Evolutionary conservation across 805 yeast genomes (phyloP).

Genomic region (Diddensiella caesifluorescens): DNA sequence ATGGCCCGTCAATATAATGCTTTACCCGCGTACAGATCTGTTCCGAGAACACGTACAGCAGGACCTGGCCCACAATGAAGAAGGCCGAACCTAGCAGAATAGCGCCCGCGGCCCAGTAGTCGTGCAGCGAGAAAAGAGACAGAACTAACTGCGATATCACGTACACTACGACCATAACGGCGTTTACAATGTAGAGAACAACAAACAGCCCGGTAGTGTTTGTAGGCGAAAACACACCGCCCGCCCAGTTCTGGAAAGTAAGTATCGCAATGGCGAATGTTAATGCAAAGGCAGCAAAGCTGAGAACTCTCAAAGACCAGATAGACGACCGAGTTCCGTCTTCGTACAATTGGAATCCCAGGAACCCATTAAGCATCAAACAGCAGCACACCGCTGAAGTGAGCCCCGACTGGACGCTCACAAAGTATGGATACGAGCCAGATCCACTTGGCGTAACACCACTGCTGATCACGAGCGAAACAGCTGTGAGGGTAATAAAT

Average conservation of each 20-base stretch:
- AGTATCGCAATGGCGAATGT: conserved; percentile 63
- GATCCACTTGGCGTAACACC: conserved; percentile 91
- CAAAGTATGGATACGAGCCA: conserved; percentile 70
- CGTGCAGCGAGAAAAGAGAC: conserved; percentile 60
- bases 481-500: conserved; percentile 50
- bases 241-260: conserved; percentile 63
- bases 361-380: conserved; percentile 64
- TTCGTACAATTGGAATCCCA: conserved; percentile 90
- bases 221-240: conserved; percentile 39
- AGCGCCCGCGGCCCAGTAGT: conserved; percentile 91
- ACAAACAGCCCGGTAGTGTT: conserved; percentile 67
- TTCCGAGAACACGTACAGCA: conserved; percentile 63
- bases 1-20: conserved; percentile 87
- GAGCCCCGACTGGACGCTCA: conserved; percentile 71
- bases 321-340: conserved; percentile 76
- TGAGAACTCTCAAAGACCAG: conserved; percentile 46
- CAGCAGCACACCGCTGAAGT: conserved; percentile 67
- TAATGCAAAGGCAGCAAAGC: conserved; percentile 54
- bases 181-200: conserved; percentile 67
- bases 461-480: conserved; percentile 76
- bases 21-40: conserved; percentile 63
- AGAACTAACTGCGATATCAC: conserved; percentile 63
- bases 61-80: conserved; percentile 74
- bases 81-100: conserved; percentile 62
- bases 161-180: conserved; percentile 56